phyloP scores from a whole-genome alignment of 1,284 basidiomycete genomes.

The Ganoderma sp. region DNA sequence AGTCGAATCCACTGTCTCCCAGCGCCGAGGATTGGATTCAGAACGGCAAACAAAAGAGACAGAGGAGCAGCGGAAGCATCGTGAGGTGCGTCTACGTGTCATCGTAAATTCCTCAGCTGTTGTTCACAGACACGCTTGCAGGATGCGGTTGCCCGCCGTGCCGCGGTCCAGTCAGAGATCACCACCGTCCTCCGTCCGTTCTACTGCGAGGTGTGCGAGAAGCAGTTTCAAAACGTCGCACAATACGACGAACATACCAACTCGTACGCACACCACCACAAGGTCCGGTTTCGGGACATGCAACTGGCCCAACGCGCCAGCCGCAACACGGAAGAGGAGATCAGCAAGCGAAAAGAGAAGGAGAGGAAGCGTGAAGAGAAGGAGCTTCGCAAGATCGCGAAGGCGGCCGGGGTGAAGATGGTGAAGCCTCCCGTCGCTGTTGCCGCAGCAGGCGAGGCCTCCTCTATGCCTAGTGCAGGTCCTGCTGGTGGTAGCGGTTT shows the following conservation, averaged over 20 bases:
- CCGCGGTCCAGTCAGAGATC: conserved; percentile 70
- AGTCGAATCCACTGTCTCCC: conserved; percentile 79
- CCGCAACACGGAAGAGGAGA: conserved; percentile 57
- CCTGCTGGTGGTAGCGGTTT: conserved; percentile 43
- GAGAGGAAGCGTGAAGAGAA: conserved; percentile 82
- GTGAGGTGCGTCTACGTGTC: conserved; percentile 57
- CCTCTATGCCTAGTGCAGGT: conserved; percentile 31
- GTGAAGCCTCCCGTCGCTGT: conserved; percentile 49
- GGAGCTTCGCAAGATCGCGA: conserved; percentile 79
- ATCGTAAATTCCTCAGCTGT: background rate
- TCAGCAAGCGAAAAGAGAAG: conserved; percentile 79
- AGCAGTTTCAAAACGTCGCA: conserved; percentile 81
- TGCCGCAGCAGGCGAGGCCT: conserved; percentile 22
- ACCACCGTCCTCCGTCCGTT: conserved; percentile 70
- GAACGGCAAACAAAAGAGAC: conserved; percentile 80
- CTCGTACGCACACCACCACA: conserved; percentile 84
- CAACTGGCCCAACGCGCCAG: conserved; percentile 64
- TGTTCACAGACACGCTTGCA: conserved; percentile 38
- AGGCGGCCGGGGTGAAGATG: conserved; percentile 77
- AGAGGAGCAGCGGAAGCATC: conserved; percentile 69
- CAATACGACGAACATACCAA: conserved; percentile 88
- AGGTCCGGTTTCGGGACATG: conserved; percentile 78
- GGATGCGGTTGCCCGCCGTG: conserved; percentile 71
- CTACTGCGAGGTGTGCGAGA: conserved; percentile 81
- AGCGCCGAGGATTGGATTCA: conserved; percentile 76